A percentile compares a stretch with the other conserved stretches of the same genome.
Evolutionary conservation across 805 yeast species (phyloP).

Genomic region (Yarrowia sp.): DNA sequence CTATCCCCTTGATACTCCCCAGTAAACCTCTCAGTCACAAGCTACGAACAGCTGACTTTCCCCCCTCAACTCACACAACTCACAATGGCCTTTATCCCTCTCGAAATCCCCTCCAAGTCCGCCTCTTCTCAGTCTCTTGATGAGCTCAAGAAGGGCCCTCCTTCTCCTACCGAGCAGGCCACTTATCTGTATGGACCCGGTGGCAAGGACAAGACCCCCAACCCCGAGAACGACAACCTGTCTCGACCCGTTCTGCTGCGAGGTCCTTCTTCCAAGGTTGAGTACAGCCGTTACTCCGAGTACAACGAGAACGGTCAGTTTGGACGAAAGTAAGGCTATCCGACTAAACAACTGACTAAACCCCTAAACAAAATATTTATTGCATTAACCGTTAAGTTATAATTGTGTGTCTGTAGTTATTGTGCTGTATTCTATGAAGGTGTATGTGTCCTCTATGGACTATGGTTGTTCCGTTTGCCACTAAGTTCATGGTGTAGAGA

Average conservation of each 20-base stretch:
- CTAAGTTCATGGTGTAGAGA: no score
- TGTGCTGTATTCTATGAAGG: not conserved
- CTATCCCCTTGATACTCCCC: not conserved
- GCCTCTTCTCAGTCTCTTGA: conserved; percentile 26
- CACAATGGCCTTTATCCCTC: conserved; percentile 20
- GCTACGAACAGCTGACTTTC: conserved; percentile 22
- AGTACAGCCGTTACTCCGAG: conserved; percentile 13
- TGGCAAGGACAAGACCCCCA: conserved; percentile 26
- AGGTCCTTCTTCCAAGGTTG: conserved; percentile 25
- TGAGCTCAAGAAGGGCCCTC: conserved; percentile 19
- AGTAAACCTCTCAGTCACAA: not conserved
- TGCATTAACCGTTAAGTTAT: not conserved
- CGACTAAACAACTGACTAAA: no score
- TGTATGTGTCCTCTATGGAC: no score
- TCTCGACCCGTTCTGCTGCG: conserved; percentile 25
- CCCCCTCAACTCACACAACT: not conserved
- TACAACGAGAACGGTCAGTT: conserved; percentile 25
- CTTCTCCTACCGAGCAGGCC: conserved; percentile 12
- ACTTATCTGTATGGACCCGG: conserved; percentile 26
- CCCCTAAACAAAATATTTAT: conserved; percentile 1
- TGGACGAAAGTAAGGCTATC: not conserved
- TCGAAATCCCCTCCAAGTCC: conserved; percentile 26
- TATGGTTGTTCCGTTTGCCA: no score
- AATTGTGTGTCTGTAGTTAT: no score
- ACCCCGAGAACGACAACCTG: conserved; percentile 21